Base-by-base conservation (phyloP, 2,329 filamentous ascomycete genomes). In the Xylaria sp. region DNA sequence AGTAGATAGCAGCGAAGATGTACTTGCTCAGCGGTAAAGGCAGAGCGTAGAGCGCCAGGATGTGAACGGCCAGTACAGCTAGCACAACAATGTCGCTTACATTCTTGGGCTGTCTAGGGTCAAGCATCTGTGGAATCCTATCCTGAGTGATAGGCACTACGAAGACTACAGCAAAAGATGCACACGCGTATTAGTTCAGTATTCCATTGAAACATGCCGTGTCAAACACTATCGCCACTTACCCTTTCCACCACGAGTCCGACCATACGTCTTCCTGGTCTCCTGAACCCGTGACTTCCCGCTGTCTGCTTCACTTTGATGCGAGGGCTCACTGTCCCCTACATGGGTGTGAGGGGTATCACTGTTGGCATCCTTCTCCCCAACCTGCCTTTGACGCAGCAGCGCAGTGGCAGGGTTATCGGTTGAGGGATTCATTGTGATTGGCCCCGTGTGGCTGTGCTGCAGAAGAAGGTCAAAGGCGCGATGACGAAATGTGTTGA, bases 41-140 rank as follows among this genome's bases (percentile, higher is more conserved):
- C 45, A 98, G 86, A 41, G 86, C 76, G 81, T 90, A 96, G 43
- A 96, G 89, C 20, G 90, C 83, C 60, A 91, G 79, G 73, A 97
- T 90, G 77, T 97, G 92, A 60, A 88, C 81, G 63, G 85, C 91
- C 57, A 99, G 86, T 67, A 97, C 91, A 55, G 86, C 85, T 65
- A 99, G 85, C 71, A 99, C 94, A 67, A 91, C 78, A 66, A 89
- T 82, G 80, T 99, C 96, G 69, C 94, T 96, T 45, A 97, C 79
- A 79, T 98, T 98, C 85, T 99, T 99, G 61, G 96, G 94, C 78
- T 98, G 92, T 73, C 92, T 92, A 60, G 96, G 96, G 75, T 97
- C 96, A 74, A 99, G 89, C 63, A 99, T 87, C 82, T 98, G 96
- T 60, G 95, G 97, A 74, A 99, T 95, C 96, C 99, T 98, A 82